Base-by-base conservation (phyloP, 331 rosid genomes). In the Ulmus americana region DNA sequence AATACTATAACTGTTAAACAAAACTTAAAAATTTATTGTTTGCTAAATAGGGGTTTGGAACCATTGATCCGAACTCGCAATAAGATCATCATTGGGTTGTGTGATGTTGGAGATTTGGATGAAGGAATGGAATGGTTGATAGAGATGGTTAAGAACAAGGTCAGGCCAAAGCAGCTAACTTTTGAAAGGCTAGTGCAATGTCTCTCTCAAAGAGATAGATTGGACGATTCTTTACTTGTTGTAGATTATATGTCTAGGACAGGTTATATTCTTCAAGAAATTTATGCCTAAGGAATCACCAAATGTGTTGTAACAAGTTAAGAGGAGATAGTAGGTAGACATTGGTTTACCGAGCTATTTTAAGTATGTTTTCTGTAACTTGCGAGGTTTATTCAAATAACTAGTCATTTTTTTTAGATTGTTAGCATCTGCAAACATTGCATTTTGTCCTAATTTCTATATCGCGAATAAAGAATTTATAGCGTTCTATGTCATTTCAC, bases 221-320 rank as follows among this genome's bases (percentile, higher is more conserved):
- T 82, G 65, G 86, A 87, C 78, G 90, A 87, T 64, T 68, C 83
- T 80, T 80, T 87, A 69, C 70, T 75, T 68, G 76, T 81, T 71
- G 70, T 87, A 77, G 90, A 76, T 61, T 60, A 71, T 52, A 78
- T 83, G 97, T 63, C 81, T 63, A 80, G 76, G 65, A 59, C 61
- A 53, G 90, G 88, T 56, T 85, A 90, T 84, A 45, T 18, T 35
- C 83, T 82, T 7, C 18, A 74, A 62, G 35, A 9, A 79, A 70
- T 58, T 75, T 89, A 42, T 63, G 77, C 76, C 44, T 41, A 41
- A 67, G 53, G 65, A 66, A 69, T 63, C 57, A 69, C 53, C 64
- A 54, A 54, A 65, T 70, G 63, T 76, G 79, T 68, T 67, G 69
- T 44, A 63, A 53, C 74, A 45, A 45, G 53, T 55, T 61, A 81